Evolutionary conservation across 169 alveolate genomes (phyloP), one percentile per base, ranked within the genome.

Genomic region (Cryptosporidium ubiquitum): DNA sequence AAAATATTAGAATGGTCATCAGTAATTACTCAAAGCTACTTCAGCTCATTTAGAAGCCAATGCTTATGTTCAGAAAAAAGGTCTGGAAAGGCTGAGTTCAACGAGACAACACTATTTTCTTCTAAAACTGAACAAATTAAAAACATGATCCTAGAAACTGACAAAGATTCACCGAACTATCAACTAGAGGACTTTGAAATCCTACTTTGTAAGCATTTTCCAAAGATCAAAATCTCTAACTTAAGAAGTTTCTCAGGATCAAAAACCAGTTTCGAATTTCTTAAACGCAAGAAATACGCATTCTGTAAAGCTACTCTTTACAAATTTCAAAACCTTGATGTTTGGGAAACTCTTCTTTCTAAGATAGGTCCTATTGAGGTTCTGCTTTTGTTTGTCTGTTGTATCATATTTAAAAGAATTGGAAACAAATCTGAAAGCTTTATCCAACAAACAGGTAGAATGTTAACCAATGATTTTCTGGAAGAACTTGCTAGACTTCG

Each of bases 361-460:
- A 60, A 40, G 14, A 79, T 79, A 23, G 89, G 89, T 42, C 89
- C 89, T 16, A 47, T 79, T 26, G 68, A 64, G 23, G 40, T 79
- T 52, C 68, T 66, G 29, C 14, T 18, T 18, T 5, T 79, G 23
- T 44, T 79, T 3, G 75, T 79, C 35, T 79, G 79, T 14, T 79
- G 66, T 33, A 79, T 66, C 18, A 61, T 79, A 9, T 64, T 61
- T 39, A 79, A 47, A 64, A 44, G 33, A 29, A 9, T 64, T 10
- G 39, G 31, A 7, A 33, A 23, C 1, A n/a, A 58, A 4, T 40
- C 75, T 26, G 52, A 37, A 12, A 33, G 40, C 16, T 42, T 42
- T 44, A 79, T 79, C 23, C 89, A 79, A 29, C 75, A 64, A 20
- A n/a, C 79, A 1, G 89, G 89, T 37, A 79, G 89, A 79, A 58